Base-by-base conservation (phyloP, 306 rosid species). In the Mucuna pruriens region DNA sequence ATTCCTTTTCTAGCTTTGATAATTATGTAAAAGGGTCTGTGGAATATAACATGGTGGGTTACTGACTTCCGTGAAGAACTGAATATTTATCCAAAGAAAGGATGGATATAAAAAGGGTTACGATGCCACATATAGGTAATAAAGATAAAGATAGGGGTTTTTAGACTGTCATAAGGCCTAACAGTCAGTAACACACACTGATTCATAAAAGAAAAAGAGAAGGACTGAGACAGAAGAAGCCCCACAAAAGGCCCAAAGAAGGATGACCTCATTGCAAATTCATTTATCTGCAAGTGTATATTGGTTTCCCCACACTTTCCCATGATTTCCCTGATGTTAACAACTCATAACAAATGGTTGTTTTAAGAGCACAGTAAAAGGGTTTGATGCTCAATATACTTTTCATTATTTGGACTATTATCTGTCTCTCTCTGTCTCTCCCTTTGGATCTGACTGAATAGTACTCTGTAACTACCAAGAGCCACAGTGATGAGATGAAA, bases 241-340 rank as follows among this genome's bases (percentile, higher is more conserved):
- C 67, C 84, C 71, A 48, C 79, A 45, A 51, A 71, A 16, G 57
- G 71, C 73, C 80, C 74, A 48, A 76, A 78, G 75, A 36, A 33
- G 66, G 83, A 83, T 84, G 87, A 88, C 87, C 84, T 71, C 89
- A 71, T 79, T 51, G 49, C 82, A 83, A 80, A 75, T 81, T 87
- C 76, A 87, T 64, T 64, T 80, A 65, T 65, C 79, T 79, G 36
- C 1, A 48, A 42, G 40, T 73, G 68, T 74, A 76, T 75, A 67
- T 83, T 71, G 88, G 62, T 83, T 66, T 81, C 16, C 23, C 83
- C 86, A 72, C 84, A 48, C 81, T 62, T 79, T 83, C 76, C 71
- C 78, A 57, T 75, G 85, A 80, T 84, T 78, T 45, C 68, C 71
- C 61, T 40, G 88, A 82, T 75, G 86, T 77, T 38, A 88, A 76